These are phyloP conservation scores for Suillus hirtellus DNA, from an alignment of 768 basidiomycete species.

Conservation along the genomic window DNA sequence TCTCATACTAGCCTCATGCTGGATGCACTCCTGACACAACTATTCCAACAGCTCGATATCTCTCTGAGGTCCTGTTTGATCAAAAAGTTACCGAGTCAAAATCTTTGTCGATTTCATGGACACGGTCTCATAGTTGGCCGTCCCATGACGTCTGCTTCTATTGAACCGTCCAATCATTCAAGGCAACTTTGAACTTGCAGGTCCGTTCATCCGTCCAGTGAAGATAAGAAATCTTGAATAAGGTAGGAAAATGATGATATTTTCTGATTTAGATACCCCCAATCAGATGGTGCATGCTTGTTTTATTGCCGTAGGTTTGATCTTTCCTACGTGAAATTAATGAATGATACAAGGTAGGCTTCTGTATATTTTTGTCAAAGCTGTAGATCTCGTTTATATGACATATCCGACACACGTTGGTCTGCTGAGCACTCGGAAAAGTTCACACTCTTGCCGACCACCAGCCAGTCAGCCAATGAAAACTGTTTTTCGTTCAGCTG, in stretches of 20 bases:
- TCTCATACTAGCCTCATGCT: constrained; percentile 44
- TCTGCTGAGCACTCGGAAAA: too few species aligned
- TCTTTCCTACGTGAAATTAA: neutral
- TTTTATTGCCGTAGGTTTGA: constrained; percentile 24
- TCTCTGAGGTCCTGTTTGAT: constrained; percentile 59
- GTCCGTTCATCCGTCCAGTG: constrained; percentile 9
- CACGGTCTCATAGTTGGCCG: constrained; percentile 36
- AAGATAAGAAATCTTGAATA: too few species aligned
- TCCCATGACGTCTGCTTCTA: constrained; percentile 29
- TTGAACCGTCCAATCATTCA: constrained; percentile 37
- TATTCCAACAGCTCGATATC: constrained; percentile 63
- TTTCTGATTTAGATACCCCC: too few species aligned
- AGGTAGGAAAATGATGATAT: constrained; percentile 14
- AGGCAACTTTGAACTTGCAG: constrained; percentile 31
- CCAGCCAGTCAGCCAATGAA: too few species aligned
- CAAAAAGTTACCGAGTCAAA: constrained; percentile 41
- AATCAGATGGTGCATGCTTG: too few species aligned
- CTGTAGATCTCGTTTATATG: constrained; percentile 38
- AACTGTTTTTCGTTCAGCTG: too few species aligned
- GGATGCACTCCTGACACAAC: constrained; percentile 64
- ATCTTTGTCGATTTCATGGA: constrained; percentile 44
- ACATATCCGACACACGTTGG: too few species aligned
- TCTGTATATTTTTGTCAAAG: constrained; percentile 33
- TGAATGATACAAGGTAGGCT: neutral
- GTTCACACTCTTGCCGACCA: too few species aligned